Evolutionary conservation across 2,329 filamentous ascomycete species (phyloP).

Genomic region (Colletotrichum higginsianum): DNA sequence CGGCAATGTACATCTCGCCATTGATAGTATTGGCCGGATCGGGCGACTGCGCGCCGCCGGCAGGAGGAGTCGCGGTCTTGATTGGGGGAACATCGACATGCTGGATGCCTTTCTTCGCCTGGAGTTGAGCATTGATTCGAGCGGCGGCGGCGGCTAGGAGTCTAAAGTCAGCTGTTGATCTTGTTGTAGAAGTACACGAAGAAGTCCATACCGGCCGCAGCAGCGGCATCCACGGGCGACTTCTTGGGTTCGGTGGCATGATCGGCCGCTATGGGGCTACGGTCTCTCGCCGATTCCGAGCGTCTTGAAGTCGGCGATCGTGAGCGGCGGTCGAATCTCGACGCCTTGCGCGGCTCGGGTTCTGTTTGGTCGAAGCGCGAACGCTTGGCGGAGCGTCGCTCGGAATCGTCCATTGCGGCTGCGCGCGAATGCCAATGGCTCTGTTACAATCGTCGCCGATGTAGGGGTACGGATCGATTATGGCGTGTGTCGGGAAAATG

Average conservation of each 20-base stretch:
- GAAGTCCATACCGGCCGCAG: conserved; percentile 77
- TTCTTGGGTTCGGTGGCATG: conserved; percentile 61
- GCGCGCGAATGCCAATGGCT: background rate
- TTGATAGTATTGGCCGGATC: conserved; percentile 73
- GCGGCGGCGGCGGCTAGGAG: conserved; percentile 86
- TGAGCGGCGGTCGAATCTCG: conserved; percentile 93
- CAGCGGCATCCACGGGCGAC: conserved; percentile 76
- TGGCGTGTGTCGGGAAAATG: conserved; percentile 19
- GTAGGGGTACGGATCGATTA: background rate
- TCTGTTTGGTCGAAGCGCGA: conserved; percentile 96
- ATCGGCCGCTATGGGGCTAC: conserved; percentile 78
- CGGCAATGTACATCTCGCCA: conserved; percentile 92
- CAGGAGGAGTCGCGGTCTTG: conserved; percentile 68
- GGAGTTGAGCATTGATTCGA: conserved; percentile 85
- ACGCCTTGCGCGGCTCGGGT: conserved; percentile 81
- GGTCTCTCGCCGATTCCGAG: conserved; percentile 80
- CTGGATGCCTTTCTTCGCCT: conserved; percentile 90
- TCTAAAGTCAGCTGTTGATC: conserved; percentile 46
- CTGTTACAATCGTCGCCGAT: background rate
- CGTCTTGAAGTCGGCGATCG: conserved; percentile 81
- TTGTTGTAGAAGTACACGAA: background rate
- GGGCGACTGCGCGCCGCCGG: conserved; percentile 56
- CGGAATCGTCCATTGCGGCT: conserved; percentile 78
- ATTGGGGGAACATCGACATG: conserved; percentile 92
- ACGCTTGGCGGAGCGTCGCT: conserved; percentile 81